These are phyloP conservation scores for Fraxinus albicans DNA, from an alignment of 305 asterid species.

Conservation along the genomic window DNA sequence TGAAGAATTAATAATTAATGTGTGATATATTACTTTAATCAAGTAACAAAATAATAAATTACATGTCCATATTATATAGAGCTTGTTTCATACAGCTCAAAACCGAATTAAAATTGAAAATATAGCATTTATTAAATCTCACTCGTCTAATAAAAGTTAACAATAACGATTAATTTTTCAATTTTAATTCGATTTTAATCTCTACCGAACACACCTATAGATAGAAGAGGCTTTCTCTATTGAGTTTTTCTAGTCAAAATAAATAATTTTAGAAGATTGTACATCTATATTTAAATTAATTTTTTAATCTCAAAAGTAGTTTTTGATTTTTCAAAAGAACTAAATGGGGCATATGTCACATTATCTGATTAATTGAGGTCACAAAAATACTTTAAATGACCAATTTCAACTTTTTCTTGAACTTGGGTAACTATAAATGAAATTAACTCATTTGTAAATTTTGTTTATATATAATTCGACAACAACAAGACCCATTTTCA, in stretches of 20 bases:
- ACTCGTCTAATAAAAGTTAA: no score
- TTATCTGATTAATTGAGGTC: background rate
- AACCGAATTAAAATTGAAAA: no score
- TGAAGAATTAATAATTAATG: background rate
- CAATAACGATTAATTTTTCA: no score
- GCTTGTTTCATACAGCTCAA: no score
- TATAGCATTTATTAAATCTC: no score
- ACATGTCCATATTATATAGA: background rate
- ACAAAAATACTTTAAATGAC: background rate
- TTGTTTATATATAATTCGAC: background rate
- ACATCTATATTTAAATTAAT: no score
- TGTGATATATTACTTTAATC: background rate
- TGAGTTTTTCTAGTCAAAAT: no score
- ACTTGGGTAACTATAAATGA: background rate
- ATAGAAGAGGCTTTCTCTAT: background rate
- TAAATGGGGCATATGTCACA: background rate
- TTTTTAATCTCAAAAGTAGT: no score
- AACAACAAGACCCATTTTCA: constrained; percentile 1
- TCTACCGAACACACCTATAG: no score
- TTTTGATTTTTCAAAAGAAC: background rate
- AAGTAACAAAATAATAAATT: no score
- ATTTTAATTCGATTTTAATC: no score
- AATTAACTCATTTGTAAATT: background rate
- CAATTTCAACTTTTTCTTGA: background rate
- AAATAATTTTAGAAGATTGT: no score